Conservation (phyloP, 768 basidiomycete species). For the Tulasnella sp. region DNA sequence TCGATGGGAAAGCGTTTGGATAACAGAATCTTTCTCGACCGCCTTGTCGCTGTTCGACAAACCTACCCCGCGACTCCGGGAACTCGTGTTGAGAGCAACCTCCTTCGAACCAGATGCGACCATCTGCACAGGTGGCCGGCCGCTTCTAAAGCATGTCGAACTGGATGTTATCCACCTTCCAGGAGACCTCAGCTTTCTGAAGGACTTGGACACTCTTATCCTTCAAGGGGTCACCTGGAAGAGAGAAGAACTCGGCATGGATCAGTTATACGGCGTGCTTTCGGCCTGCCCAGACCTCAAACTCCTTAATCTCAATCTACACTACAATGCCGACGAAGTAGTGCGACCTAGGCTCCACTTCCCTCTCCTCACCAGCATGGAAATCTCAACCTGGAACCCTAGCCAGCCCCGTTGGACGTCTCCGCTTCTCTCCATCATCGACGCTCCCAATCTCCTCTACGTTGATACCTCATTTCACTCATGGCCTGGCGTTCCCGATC, state of each 20-base stretch:
- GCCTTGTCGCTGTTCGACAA: not conserved
- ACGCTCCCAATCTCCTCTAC: not conserved
- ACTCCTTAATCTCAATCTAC: not conserved
- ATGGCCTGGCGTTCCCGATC: not conserved
- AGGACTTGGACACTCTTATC: not conserved
- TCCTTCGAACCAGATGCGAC: not conserved
- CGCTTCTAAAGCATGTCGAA: not conserved
- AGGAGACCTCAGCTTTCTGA: not conserved
- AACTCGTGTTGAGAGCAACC: not conserved
- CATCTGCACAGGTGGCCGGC: not conserved
- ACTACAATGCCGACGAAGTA: not conserved
- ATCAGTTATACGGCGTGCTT: not conserved
- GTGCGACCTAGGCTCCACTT: not conserved
- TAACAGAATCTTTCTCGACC: not conserved
- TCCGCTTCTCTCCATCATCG: not conserved
- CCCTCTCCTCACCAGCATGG: not conserved
- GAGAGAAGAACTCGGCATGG: not conserved
- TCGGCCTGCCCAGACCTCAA: not conserved
- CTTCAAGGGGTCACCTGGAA: not conserved
- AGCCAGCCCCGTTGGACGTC: not conserved
- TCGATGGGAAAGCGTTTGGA: not conserved
- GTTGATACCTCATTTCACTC: not conserved
- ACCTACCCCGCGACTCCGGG: not conserved
- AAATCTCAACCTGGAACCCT: not conserved
- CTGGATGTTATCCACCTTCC: not conserved